A percentile compares a stretch with the other conserved stretches of the same genome.
Evolutionary conservation across 371 early-diverging fungal genomes (phyloP).

Genomic region (Rhizopus arrhizus): DNA sequence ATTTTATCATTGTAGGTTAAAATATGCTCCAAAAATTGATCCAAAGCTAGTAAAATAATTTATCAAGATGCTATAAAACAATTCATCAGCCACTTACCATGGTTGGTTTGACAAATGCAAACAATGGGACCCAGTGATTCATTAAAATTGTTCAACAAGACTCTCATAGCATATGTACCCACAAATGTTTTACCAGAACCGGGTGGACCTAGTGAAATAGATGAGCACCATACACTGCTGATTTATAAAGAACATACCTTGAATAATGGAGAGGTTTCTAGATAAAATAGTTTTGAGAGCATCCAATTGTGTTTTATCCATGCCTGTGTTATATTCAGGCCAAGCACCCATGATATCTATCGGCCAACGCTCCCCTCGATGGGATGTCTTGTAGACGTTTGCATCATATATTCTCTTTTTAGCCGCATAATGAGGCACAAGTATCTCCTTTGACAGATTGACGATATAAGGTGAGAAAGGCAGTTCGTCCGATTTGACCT

Average conservation of each 20-base stretch:
- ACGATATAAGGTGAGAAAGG: slow-evolving; percentile 26
- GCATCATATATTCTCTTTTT: slow-evolving; percentile 40
- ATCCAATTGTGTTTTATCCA: slow-evolving; percentile 55
- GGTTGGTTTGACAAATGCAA: slow-evolving; percentile 73
- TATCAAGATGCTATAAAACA: neutral
- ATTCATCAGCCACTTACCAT: slow-evolving; percentile 37
- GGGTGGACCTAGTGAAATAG: slow-evolving; percentile 55
- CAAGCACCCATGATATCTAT: slow-evolving; percentile 37
- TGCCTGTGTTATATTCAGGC: slow-evolving; percentile 37
- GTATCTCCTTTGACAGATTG: slow-evolving; percentile 25
- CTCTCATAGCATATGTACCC: slow-evolving; percentile 62
- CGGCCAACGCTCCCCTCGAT: slow-evolving; percentile 20
- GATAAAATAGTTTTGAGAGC: slow-evolving; percentile 59
- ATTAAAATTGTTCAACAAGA: slow-evolving; percentile 55
- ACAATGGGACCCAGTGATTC: slow-evolving; percentile 56
- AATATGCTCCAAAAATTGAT: slow-evolving; percentile 70
- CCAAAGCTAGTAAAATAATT: slow-evolving; percentile 52
- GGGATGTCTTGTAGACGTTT: slow-evolving; percentile 10
- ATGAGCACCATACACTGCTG: neutral
- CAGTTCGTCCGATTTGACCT: slow-evolving; percentile 8
- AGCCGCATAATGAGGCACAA: slow-evolving; percentile 40
- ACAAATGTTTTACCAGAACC: slow-evolving; percentile 77
- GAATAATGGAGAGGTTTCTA: slow-evolving; percentile 56
- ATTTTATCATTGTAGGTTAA: slow-evolving; percentile 48
- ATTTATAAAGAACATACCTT: slow-evolving; percentile 34